Evolutionary conservation across 2,329 filamentous ascomycete species (phyloP).

Genomic region (Arthrobotrys entomopaga): DNA sequence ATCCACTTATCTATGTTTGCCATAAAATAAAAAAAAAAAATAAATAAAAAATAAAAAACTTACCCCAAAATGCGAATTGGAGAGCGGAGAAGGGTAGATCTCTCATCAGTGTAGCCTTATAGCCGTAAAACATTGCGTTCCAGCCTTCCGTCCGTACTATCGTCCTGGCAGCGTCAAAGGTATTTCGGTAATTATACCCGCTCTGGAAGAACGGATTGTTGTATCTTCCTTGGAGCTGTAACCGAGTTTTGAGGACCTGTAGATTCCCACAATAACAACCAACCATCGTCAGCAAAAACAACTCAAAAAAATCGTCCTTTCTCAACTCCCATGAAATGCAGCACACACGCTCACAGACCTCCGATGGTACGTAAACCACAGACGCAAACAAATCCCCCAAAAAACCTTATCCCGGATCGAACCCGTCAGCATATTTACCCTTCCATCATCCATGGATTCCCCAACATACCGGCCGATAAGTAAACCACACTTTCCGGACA

Average conservation of each 20-base stretch:
- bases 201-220: slow-evolving; percentile 95
- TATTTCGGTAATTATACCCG: slow-evolving; percentile 94
- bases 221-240: slow-evolving; percentile 92
- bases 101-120: slow-evolving; percentile 92
- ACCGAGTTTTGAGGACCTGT: slow-evolving; percentile 83
- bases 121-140: slow-evolving; percentile 91
- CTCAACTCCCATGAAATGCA: not conserved
- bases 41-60: not conserved
- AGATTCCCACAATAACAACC: not conserved
- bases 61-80: slow-evolving; percentile 90
- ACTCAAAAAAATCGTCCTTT: not conserved
- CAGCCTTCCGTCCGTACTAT: slow-evolving; percentile 86
- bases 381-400: slow-evolving; percentile 91
- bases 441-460: not conserved
- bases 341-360: slow-evolving; percentile 65
- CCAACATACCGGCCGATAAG: slow-evolving; percentile 76
- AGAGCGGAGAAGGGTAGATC: slow-evolving; percentile 95
- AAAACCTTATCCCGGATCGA: slow-evolving; percentile 69
- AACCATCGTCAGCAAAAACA: not conserved
- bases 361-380: slow-evolving; percentile 92
- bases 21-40: too few relatives aligned
- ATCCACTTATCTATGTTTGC: not conserved
- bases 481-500: slow-evolving; percentile 86
- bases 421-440: slow-evolving; percentile 16
- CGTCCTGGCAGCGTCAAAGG: slow-evolving; percentile 82